These are phyloP conservation scores for Ophiostoma australiae DNA, from an alignment of 2,329 filamentous ascomycete genomes.

Conservation along the genomic window DNA sequence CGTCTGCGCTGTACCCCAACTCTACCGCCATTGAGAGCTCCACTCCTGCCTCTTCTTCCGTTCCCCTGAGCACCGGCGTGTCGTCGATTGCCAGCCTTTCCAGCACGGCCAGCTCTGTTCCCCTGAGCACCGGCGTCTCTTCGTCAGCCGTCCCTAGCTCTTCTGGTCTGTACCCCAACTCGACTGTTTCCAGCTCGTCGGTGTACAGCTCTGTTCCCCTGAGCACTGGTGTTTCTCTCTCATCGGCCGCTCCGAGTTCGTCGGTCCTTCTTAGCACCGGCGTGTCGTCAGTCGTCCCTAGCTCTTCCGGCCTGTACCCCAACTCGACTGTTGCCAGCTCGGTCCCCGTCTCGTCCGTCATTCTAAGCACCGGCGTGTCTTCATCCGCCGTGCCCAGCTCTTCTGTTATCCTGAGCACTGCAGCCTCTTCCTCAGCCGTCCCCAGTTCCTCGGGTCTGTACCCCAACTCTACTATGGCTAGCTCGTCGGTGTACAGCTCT, in stretches of 20 bases:
- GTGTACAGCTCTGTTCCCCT: not conserved
- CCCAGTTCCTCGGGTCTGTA: not conserved
- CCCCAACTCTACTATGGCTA: not conserved
- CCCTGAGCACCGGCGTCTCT: not conserved
- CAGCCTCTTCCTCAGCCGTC: not conserved
- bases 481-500: not conserved
- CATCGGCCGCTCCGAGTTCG: not conserved
- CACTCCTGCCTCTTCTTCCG: not conserved
- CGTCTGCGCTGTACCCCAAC: not conserved
- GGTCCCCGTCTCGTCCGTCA: not conserved
- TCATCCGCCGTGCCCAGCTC: not conserved
- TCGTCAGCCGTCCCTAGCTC: not conserved
- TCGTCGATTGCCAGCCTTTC: not conserved
- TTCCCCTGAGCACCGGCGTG: not conserved
- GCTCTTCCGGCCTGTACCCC: not conserved
- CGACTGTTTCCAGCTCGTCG: not conserved
- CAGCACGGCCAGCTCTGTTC: not conserved
- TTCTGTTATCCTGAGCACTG: not conserved
- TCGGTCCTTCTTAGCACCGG: not conserved
- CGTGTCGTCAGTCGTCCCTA: not conserved
- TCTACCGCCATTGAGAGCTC: too few relatives aligned
- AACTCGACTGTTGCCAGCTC: constrained; percentile 1
- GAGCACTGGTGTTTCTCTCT: constrained; percentile 1
- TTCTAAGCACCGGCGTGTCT: not conserved
- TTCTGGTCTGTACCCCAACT: not conserved